A percentile compares a stretch with the other conserved stretches of the same genome.
These are phyloP conservation scores for Misopates orontium DNA, from an alignment of 257 asterid species.

Conservation along the genomic window DNA sequence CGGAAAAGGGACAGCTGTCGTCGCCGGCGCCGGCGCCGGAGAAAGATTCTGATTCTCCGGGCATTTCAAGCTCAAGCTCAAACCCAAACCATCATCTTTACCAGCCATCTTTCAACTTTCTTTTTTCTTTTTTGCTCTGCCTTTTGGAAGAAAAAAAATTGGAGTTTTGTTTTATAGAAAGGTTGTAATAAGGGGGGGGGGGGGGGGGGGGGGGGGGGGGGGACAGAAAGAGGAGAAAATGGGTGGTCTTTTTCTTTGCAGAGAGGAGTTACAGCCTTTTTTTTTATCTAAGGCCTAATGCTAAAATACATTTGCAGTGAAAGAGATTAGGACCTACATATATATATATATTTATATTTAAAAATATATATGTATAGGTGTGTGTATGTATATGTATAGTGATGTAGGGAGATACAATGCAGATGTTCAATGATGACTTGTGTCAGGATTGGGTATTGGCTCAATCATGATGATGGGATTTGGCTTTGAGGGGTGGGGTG, in stretches of 20 bases:
- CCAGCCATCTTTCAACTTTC: slow-evolving; percentile 45
- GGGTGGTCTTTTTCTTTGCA: slow-evolving; percentile 55
- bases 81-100: slow-evolving; percentile 57
- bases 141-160: background rate
- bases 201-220: slow-evolving; percentile 35
- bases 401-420: slow-evolving; percentile 34
- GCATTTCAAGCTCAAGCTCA: slow-evolving; percentile 63
- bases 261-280: slow-evolving; percentile 61
- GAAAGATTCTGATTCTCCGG: slow-evolving; percentile 30
- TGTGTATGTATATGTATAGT: background rate
- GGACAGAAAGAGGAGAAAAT: slow-evolving; percentile 78
- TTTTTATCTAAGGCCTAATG: slow-evolving; percentile 28
- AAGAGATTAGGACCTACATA: slow-evolving; percentile 44
- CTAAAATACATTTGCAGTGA: slow-evolving; percentile 15
- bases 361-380: background rate
- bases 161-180: slow-evolving; percentile 18
- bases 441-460: slow-evolving; percentile 78
- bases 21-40: slow-evolving; percentile 24
- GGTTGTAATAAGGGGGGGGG: slow-evolving; percentile 20
- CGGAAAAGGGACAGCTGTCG: slow-evolving; percentile 41
- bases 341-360: background rate
- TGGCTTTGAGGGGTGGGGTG: slow-evolving; percentile 37
- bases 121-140: slow-evolving; percentile 11
- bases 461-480: slow-evolving; percentile 84
- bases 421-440: slow-evolving; percentile 87